Base-by-base conservation (phyloP, 192 early-diverging fungal species). In the Backusella morwellensis region DNA sequence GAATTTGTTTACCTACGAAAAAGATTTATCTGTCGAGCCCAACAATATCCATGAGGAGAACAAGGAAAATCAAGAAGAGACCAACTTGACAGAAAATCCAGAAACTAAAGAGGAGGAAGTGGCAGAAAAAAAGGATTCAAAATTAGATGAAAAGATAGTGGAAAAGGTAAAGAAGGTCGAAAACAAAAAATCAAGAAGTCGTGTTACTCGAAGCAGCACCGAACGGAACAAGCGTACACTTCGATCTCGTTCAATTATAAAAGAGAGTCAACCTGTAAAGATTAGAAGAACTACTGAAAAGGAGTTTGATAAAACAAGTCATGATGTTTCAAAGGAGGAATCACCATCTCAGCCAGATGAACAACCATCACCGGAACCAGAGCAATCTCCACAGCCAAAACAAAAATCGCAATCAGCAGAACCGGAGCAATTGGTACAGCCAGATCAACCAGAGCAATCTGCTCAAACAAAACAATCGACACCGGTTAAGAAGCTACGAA, bases 1-100 rank as follows among this genome's bases (percentile, higher is more conserved):
- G 8, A 86, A 87, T 59, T 84, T 91, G n/a, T 86, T 90, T 35
- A 77, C 83, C 1, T 88, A 88, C 71, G 66, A 66, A 4, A 63
- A 23, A 0, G 69, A 77, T 34, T 9, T 35, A 66, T 42, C 77
- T 21, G 56, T 35, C 32, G 69, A 75, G 38, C 54, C 74, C 34
- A 44, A 75, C 19, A 59, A 2, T 38, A 23, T 36, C 8, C 26
- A 5, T 5, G 23, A 19, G 19, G 17, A 17, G 26, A 17, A 66
- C 44, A 12, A 44, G 21, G 19, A 75, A 26, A 35, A 81, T 6
- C 35, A 74, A 29, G 2, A 77, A 67, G 8, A 34, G 34, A 21
- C 14, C 15, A 68, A n/a, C 34, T 1, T 0, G 7, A n/a, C 29
- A 35, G 34, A 68, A 68, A 36, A 21, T n/a, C 3, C 26, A 17